A percentile compares a stretch with the other conserved stretches of the same genome.
phyloP scores from a whole-genome alignment of 352 stramenopile species.

The Globisporangium camurandrum region DNA sequence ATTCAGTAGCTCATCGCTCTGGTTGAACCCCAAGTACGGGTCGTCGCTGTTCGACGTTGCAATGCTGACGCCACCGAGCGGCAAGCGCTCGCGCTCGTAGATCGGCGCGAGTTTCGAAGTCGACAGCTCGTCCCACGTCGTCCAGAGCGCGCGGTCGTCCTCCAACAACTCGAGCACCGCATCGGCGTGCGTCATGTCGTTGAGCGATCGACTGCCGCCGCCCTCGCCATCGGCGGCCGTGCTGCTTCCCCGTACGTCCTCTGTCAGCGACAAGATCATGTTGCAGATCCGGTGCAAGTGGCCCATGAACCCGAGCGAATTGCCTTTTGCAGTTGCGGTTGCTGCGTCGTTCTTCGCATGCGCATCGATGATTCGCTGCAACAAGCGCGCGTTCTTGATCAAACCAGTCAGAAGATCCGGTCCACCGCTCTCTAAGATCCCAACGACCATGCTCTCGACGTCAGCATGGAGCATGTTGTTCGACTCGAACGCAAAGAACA shows the following conservation, averaged over 20 bases:
- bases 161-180: constrained; percentile 75
- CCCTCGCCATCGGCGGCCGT: constrained; percentile 48
- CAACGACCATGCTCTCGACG: constrained; percentile 80
- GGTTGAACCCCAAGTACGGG: constrained; percentile 69
- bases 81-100: constrained; percentile 72
- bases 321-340: constrained; percentile 43
- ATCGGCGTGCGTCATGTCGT: constrained; percentile 83
- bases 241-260: constrained; percentile 65
- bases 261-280: constrained; percentile 75
- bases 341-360: constrained; percentile 75
- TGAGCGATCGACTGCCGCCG: constrained; percentile 59
- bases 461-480: constrained; percentile 86
- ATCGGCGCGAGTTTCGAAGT: constrained; percentile 57
- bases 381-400: constrained; percentile 64
- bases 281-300: constrained; percentile 83
- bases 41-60: constrained; percentile 51
- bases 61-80: constrained; percentile 60
- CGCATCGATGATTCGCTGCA: constrained; percentile 67
- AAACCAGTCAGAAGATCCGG: constrained; percentile 64
- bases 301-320: constrained; percentile 73
- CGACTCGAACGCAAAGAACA: constrained; percentile 86
- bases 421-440: constrained; percentile 74
- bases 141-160: constrained; percentile 63
- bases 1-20: constrained; percentile 68
- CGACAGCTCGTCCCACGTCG: constrained; percentile 74